phyloP scores from a whole-genome alignment of 306 rosid genomes.

The Sesbania bispinosa region DNA sequence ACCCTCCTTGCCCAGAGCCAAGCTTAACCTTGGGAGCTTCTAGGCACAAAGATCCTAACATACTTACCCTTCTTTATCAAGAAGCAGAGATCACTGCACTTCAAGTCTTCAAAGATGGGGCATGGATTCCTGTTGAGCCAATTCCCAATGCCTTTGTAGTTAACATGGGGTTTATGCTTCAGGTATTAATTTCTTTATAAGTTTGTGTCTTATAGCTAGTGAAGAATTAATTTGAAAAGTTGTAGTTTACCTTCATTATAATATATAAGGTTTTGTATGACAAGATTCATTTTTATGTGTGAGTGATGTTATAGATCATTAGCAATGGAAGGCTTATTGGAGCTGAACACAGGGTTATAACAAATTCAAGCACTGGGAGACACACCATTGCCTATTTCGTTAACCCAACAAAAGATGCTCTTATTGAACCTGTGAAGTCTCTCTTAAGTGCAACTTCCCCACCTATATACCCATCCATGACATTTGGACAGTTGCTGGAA shows the following conservation, averaged over 20 bases:
- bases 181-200: constrained; percentile 20
- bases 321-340: too few relatives aligned
- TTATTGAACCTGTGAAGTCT: constrained; percentile 51
- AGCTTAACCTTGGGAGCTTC: too few relatives aligned
- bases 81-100: constrained; percentile 46
- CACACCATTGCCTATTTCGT: too few relatives aligned
- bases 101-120: constrained; percentile 47
- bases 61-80: too few relatives aligned
- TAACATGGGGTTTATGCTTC: constrained; percentile 43
- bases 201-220: too few relatives aligned
- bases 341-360: too few relatives aligned
- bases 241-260: neutral
- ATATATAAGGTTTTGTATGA: neutral
- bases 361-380: too few relatives aligned
- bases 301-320: too few relatives aligned
- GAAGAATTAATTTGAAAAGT: neutral
- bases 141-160: constrained; percentile 47
- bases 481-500: constrained; percentile 37
- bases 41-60: too few relatives aligned
- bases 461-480: constrained; percentile 40
- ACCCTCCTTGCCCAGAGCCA: too few relatives aligned
- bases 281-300: neutral
- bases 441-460: constrained; percentile 33
- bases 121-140: constrained; percentile 52
- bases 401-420: too few relatives aligned